Evolutionary conservation across 2,329 filamentous ascomycete species (phyloP), one percentile per base, ranked within the genome.

Genomic region (Neophaeococcomyces aloes): DNA sequence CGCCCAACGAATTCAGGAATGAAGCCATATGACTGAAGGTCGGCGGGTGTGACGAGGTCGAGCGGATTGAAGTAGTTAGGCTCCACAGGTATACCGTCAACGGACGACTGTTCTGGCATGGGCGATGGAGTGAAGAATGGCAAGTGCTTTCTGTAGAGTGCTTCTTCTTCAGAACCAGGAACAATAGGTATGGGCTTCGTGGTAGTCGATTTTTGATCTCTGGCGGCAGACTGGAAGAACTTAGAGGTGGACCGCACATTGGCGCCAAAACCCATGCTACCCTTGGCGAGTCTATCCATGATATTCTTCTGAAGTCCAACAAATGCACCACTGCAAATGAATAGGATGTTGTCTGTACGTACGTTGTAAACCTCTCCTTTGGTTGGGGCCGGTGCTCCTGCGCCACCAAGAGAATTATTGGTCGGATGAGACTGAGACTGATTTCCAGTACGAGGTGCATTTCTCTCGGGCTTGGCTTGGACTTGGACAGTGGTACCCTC

Each of bases 1-100:
- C 91, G 83, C n/a, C 91, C 91, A 42, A 96, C 83, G n/a, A 95
- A 72, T 64, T 95, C 88, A 0, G 88, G 88, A 42, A 95, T 95
- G 59, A 95, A 86, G 11, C 88, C 89, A 57, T 87, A 95, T 33
- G 74, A 76, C 62, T 93, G 86, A 2, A 94, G 68, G 56, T 94
- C 83, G 8, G 76, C 70, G 1, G 86, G 83, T 3, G 78, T 83
- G 19, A 83, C 75, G 17, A 91, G 74, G 52, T 89, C 83, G 1
- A 91, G 69, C 10, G 71, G 66, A 50, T 76, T 76, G 57, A 72
- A 72, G 51, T 69, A 69, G 14, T 61, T 38, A 66, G 75, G 61
- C 38, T 66, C 63, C 6, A 43, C 34, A 4, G 46, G 8, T 14
- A 36, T 38, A 15, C 50, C 52, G 37, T 54, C 52, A 10, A 44